Evolutionary conservation across 495 filamentous ascomycete species (phyloP), one percentile per base, ranked within the genome.

Genomic region (Cercophora scortea): DNA sequence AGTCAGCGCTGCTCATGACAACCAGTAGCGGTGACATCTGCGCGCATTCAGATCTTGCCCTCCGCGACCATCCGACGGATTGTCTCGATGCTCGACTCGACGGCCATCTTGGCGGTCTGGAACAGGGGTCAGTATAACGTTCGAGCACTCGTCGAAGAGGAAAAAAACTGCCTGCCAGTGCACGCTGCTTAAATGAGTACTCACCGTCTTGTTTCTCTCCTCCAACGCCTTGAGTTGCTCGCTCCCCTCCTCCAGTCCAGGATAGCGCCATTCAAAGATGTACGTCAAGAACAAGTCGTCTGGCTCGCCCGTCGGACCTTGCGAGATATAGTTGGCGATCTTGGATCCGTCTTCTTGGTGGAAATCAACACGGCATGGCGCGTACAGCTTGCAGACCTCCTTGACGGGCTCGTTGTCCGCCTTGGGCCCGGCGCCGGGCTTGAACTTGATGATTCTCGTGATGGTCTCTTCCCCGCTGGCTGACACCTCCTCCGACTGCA

Each of bases 91-190:
- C 58, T 69, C 8, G 56, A 53, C 48, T 72, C 68, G 1, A 74
- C 71, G 9, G 71, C 68, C 52, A 60, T 56, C 46, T 63, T 71
- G 19, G 71, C 69, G 10, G 60, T 66, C 71, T 74, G 34, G n/a
- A 11, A 25, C 15, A 32, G 6, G 41, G 13, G 44, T 66, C 54
- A 64, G 59, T 52, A 45, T 52, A 45, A 48, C 25, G 18, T 32
- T 2, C 17, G 5, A 25, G 2, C 25, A 25, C 25, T 25, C 25
- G 17, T 32, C 25, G 16, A 10, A 45, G 17, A 36, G 39, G n/a
- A 4, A 25, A 6, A 8, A 8, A 16, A 7, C 7, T 36, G 8
- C 7, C 13, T 18, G 18, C 7, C 8, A 8, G 13, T 33, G 25
- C 25, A 25, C 25, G 25, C 25, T 5, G 25, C 25, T 25, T 5